Percentiles rank a stretch among this genome's conserved stretches.
phyloP scores from a whole-genome alignment of 495 filamentous ascomycete genomes.

The Aspergillus cristatus region DNA sequence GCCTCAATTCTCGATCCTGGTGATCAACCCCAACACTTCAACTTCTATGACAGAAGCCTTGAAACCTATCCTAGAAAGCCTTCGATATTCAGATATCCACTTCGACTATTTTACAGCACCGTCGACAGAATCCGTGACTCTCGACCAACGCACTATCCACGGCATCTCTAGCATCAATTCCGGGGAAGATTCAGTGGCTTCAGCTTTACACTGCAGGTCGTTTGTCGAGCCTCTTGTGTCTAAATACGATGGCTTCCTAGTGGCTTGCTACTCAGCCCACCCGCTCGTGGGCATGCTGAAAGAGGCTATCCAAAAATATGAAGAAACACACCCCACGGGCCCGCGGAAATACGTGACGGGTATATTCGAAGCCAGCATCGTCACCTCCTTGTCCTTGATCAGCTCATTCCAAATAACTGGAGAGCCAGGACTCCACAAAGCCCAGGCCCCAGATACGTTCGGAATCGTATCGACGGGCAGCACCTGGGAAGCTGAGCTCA shows the following conservation, averaged over 20 bases:
- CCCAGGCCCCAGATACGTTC: slow-evolving; percentile 48
- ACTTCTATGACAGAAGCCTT: slow-evolving; percentile 71
- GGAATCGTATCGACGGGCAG: slow-evolving; percentile 86
- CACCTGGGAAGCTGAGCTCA: slow-evolving; percentile 68
- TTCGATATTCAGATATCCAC: slow-evolving; percentile 38
- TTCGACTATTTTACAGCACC: slow-evolving; percentile 52
- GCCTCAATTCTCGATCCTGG: slow-evolving; percentile 46
- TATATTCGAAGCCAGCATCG: slow-evolving; percentile 78
- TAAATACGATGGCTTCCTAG: slow-evolving; percentile 63
- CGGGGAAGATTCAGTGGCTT: slow-evolving; percentile 40
- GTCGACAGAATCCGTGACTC: slow-evolving; percentile 14
- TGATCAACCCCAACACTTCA: slow-evolving; percentile 91
- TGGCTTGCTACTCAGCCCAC: slow-evolving; percentile 86
- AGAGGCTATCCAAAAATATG: slow-evolving; percentile 21
- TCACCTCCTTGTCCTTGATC: slow-evolving; percentile 42
- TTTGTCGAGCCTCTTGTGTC: slow-evolving; percentile 42
- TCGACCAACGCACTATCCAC: slow-evolving; percentile 20
- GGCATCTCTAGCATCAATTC: slow-evolving; percentile 39
- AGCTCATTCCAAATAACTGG: slow-evolving; percentile 29
- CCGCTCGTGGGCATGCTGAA: slow-evolving; percentile 61
- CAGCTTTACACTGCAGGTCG: slow-evolving; percentile 46
- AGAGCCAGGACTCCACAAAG: slow-evolving; percentile 14
- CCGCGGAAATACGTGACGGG: slow-evolving; percentile 56
- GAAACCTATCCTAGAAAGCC: slow-evolving; percentile 48
- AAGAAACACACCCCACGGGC: slow-evolving; percentile 8